A percentile compares a stretch with the other conserved stretches of the same genome.
Evolutionary conservation across 2,329 filamentous ascomycete genomes (phyloP).

Genomic region (Fusarium ambrosium): DNA sequence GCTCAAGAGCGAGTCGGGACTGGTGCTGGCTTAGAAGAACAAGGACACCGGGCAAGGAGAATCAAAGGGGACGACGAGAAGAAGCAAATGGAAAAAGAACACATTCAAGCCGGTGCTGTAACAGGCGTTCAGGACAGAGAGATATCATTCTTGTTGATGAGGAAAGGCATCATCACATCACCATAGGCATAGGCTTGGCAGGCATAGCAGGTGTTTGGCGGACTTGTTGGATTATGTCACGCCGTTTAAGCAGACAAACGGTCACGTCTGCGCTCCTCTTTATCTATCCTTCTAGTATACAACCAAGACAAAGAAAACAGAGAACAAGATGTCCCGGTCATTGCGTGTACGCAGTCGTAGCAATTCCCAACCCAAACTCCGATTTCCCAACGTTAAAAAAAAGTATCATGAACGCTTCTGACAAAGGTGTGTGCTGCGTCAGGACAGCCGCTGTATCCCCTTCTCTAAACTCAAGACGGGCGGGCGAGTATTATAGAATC

Average conservation of each 20-base stretch:
- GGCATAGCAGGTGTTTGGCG: slow-evolving; percentile 37
- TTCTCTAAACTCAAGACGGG: background rate
- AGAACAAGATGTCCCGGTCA: slow-evolving; percentile 25
- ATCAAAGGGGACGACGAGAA: background rate
- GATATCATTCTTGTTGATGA: slow-evolving; percentile 8
- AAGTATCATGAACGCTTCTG: slow-evolving; percentile 30
- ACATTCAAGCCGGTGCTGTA: slow-evolving; percentile 16
- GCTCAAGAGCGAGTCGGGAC: slow-evolving; percentile 63
- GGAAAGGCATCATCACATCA: slow-evolving; percentile 7
- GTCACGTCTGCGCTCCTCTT: slow-evolving; percentile 27
- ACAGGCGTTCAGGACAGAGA: slow-evolving; percentile 30
- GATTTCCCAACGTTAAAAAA: slow-evolving; percentile 10
- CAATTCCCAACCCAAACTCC: slow-evolving; percentile 41
- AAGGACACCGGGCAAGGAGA: background rate
- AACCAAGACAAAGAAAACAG: slow-evolving; percentile 33
- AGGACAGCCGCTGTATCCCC: background rate
- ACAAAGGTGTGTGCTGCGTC: slow-evolving; percentile 3
- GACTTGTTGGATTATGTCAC: slow-evolving; percentile 41
- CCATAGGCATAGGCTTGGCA: slow-evolving; percentile 11
- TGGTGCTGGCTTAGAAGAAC: slow-evolving; percentile 58
- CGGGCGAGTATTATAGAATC: slow-evolving; percentile 60
- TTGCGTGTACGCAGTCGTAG: slow-evolving; percentile 20
- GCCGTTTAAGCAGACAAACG: slow-evolving; percentile 23
- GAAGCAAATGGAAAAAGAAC: slow-evolving; percentile 7
- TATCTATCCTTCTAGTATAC: slow-evolving; percentile 46